phyloP scores from a whole-genome alignment of 352 stramenopile species.

The Phytophthora pseudosyringae region DNA sequence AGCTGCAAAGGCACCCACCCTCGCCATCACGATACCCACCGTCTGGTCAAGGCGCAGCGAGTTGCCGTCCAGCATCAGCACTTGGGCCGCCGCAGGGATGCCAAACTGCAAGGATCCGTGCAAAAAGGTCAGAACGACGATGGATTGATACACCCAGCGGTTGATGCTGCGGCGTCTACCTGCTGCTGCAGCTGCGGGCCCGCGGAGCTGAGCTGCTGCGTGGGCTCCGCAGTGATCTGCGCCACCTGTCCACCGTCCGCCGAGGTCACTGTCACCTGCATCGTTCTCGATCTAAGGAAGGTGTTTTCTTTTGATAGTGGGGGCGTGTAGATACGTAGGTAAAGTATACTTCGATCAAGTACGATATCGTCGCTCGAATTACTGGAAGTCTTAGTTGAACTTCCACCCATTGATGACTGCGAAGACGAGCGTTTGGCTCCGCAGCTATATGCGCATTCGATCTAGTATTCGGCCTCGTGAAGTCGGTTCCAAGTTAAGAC shows the following conservation, averaged over 20 bases:
- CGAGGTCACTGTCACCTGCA: constrained; percentile 76
- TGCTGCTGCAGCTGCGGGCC: constrained; percentile 57
- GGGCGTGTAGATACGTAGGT: not conserved
- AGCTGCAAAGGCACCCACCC: not conserved
- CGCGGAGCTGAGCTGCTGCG: constrained; percentile 56
- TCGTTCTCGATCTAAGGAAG: constrained; percentile 23
- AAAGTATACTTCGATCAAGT: not conserved
- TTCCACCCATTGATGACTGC: constrained; percentile 20
- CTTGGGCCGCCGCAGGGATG: constrained; percentile 56
- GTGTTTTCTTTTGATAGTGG: constrained; percentile 4
- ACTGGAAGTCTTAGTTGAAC: too few species aligned
- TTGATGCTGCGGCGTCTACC: constrained; percentile 29
- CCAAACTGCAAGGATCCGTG: constrained; percentile 57
- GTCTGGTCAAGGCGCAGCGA: constrained; percentile 60
- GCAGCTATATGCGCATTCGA: not conserved
- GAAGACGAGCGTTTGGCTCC: constrained; percentile 13
- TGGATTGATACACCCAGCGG: not conserved
- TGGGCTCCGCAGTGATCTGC: constrained; percentile 57
- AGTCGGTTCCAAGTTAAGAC: not conserved
- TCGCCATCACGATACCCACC: constrained; percentile 34
- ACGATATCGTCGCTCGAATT: too few species aligned
- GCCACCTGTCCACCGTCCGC: constrained; percentile 61
- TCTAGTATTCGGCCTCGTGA: constrained; percentile 3
- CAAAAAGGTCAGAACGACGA: not conserved
- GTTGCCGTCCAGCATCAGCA: constrained; percentile 70